These are phyloP conservation scores for Quercus agrifolia DNA, from an alignment of 306 rosid species.

Conservation along the genomic window DNA sequence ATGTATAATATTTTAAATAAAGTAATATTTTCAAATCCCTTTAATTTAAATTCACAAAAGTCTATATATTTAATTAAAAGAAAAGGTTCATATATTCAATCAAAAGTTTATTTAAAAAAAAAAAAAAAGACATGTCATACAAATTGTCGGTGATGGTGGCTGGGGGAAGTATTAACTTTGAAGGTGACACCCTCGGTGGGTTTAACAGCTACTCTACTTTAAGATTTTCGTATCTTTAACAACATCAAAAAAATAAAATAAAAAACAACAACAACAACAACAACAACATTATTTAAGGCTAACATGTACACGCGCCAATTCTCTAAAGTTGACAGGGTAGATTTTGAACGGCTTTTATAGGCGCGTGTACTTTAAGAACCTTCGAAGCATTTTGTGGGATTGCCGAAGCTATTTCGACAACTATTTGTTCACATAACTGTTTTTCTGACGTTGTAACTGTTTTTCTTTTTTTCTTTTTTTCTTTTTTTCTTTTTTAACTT, in stretches of 20 bases:
- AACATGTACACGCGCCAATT: neutral
- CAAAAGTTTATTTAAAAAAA: neutral
- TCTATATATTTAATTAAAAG: neutral
- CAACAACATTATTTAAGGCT: too few relatives aligned
- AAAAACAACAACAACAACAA: too few relatives aligned
- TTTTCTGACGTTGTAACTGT: neutral
- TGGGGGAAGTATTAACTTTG: neutral
- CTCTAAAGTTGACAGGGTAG: neutral
- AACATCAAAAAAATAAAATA: too few relatives aligned
- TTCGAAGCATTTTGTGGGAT: neutral
- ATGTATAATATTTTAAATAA: too few relatives aligned
- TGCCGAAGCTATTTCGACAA: neutral
- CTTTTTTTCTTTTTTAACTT: neutral
- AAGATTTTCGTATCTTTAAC: neutral
- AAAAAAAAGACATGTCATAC: neutral
- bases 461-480: neutral
- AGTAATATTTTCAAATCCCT: too few relatives aligned
- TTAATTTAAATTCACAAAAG: too few relatives aligned
- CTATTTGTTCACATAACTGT: neutral
- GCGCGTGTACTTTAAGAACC: neutral
- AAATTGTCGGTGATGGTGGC: conserved; percentile 28
- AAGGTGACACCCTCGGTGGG: neutral
- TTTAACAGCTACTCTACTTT: neutral
- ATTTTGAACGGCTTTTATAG: neutral
- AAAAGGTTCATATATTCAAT: too few relatives aligned